Base-by-base conservation (phyloP, 2,329 filamentous ascomycete genomes). In the Fusarium mundagurra region DNA sequence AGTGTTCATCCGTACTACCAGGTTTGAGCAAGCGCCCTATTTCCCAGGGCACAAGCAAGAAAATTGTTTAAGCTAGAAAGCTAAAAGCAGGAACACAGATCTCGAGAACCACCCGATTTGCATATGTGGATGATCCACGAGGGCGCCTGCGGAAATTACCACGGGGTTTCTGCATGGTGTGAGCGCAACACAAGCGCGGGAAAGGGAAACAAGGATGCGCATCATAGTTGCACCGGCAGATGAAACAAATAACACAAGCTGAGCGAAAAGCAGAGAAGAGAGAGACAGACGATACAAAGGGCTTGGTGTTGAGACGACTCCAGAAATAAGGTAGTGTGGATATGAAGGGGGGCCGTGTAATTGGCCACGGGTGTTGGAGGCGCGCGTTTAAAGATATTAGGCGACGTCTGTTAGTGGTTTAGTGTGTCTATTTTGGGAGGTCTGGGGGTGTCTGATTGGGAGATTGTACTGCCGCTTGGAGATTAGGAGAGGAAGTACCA, bases 321-420 rank as follows among this genome's bases (percentile, higher is more conserved):
- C 41, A 39, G 54, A 61, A 70, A 55, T 59, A 36, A 53, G 50
- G 50, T 53, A 62, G 50, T 51, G 70, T 74, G 74, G 74, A 48
- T 41, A 61, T 27, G 41, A 36, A 34, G 31, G 53, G n/a, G 55
- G n/a, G 60, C 22, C 48, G 24, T 55, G 34, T 57, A 61, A 78
- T 78, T 77, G 76, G 72, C 61, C 16, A 33, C 39, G 31, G 39
- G 8, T 18, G 31, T 39, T 74, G 53, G 70, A 78, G 72, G 75
- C 77, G 77, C 77, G 77, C 77, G 77, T 78, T 55, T 77, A 78
- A 76, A 48, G 65, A 59, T 58, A 69, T 77, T 71, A 71, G 64
- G 72, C 75, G 76, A 68, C 59, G 59, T 64, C 55, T 6, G 33
- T 69, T 68, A 61, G 34, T 33, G 50, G 75, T 53, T 50, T 77